Percentiles rank a stretch among this genome's conserved stretches.
These are phyloP conservation scores for Cystoderma amianthinum DNA, from an alignment of 768 basidiomycete genomes.

Conservation along the genomic window DNA sequence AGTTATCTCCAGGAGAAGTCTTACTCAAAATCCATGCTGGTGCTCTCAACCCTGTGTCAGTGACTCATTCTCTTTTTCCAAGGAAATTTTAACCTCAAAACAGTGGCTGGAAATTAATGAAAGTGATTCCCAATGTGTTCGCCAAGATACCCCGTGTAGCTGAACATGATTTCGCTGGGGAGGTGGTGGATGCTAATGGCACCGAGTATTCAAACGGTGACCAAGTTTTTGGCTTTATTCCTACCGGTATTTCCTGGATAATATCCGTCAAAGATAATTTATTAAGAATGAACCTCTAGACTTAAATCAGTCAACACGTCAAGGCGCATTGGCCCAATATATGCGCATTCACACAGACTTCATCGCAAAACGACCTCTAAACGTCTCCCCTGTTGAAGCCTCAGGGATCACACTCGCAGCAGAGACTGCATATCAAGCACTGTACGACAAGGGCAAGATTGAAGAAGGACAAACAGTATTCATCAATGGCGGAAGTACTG, in stretches of 20 bases:
- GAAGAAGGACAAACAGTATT: conserved; percentile 55
- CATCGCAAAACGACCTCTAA: conserved; percentile 37
- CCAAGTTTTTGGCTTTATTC: conserved; percentile 52
- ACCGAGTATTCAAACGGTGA: conserved; percentile 52
- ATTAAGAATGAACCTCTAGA: too few species aligned
- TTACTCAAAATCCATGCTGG: conserved; percentile 30
- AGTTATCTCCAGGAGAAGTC: conserved; percentile 23
- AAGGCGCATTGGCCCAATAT: conserved; percentile 60
- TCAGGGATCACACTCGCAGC: conserved; percentile 55
- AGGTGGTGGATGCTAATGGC: conserved; percentile 48
- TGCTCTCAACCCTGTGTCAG: conserved; percentile 66
- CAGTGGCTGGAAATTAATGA: conserved; percentile 59
- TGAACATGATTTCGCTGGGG: conserved; percentile 60
- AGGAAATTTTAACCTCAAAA: background rate
- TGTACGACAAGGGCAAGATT: conserved; percentile 40
- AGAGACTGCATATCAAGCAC: conserved; percentile 50
- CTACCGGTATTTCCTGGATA: too few species aligned
- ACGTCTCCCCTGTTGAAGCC: conserved; percentile 48
- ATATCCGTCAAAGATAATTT: too few species aligned
- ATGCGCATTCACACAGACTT: conserved; percentile 31
- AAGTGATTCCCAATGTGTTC: conserved; percentile 36
- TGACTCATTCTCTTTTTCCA: conserved; percentile 1
- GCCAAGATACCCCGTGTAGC: conserved; percentile 42
- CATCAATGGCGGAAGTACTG: conserved; percentile 64
- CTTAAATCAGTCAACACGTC: conserved; percentile 25